Conservation (phyloP, 495 filamentous ascomycete genomes). For the Bacidia gigantensis region DNA sequence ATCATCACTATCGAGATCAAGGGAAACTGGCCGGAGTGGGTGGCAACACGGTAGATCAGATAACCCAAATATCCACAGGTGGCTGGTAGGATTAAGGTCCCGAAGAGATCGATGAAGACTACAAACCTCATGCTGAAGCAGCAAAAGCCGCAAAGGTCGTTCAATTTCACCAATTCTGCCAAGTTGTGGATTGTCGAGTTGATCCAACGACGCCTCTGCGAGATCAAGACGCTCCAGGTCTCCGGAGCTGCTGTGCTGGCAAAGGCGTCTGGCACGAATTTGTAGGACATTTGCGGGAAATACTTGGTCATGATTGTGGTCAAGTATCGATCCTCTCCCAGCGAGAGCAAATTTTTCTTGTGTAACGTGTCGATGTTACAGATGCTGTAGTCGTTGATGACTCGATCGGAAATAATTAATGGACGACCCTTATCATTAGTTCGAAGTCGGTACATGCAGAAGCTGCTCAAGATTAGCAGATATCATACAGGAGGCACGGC, state of each 20-base stretch:
- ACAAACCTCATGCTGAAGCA: slow-evolving; percentile 99
- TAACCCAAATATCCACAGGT: slow-evolving; percentile 86
- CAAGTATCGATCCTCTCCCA: slow-evolving; percentile 89
- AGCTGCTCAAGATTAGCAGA: slow-evolving; percentile 40
- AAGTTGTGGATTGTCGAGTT: slow-evolving; percentile 98
- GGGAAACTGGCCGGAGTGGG: slow-evolving; percentile 50
- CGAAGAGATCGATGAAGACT: slow-evolving; percentile 86
- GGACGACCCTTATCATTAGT: slow-evolving; percentile 89
- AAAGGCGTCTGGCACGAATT: slow-evolving; percentile 84
- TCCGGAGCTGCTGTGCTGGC: slow-evolving; percentile 96
- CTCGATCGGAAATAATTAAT: slow-evolving; percentile 83
- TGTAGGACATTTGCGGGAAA: slow-evolving; percentile 91
- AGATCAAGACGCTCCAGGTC: slow-evolving; percentile 85
- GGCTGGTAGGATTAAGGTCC: slow-evolving; percentile 83
- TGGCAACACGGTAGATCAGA: slow-evolving; percentile 59
- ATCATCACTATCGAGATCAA: slow-evolving; percentile 78
- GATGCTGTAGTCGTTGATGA: slow-evolving; percentile 73
- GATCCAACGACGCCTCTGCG: slow-evolving; percentile 97
- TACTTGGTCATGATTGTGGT: slow-evolving; percentile 90
- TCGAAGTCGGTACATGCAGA: slow-evolving; percentile 95
- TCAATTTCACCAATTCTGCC: slow-evolving; percentile 83
- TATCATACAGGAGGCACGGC: neutral
- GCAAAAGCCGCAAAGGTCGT: slow-evolving; percentile 96
- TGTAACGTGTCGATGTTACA: slow-evolving; percentile 96
- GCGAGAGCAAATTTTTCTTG: slow-evolving; percentile 95